A percentile compares a stretch with the other conserved stretches of the same genome.
Evolutionary conservation across 331 rosid genomes (phyloP).

Genomic region (Phaseolus coccineus): DNA sequence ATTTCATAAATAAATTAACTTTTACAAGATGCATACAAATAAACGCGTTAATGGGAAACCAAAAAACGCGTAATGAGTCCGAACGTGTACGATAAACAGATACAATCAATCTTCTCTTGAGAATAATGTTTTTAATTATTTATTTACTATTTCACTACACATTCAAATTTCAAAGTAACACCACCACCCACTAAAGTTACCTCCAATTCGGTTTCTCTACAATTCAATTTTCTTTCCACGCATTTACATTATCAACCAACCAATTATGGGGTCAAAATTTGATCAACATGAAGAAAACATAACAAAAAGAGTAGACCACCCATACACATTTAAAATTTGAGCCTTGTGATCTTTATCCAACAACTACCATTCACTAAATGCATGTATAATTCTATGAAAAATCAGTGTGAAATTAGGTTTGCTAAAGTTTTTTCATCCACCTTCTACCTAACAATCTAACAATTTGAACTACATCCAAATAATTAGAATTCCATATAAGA

Average conservation of each 20-base stretch:
- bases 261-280: background rate
- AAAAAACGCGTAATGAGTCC: background rate
- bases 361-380: background rate
- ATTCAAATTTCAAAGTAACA: slow-evolving; percentile 18
- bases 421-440: background rate
- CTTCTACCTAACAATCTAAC: background rate
- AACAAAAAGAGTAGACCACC: too few species aligned
- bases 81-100: background rate
- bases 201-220: background rate
- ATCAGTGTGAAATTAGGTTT: background rate
- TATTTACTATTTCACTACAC: background rate
- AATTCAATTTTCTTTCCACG: background rate
- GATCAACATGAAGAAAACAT: background rate
- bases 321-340: background rate
- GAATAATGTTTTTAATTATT: background rate
- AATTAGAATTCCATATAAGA: too few species aligned
- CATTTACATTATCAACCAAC: background rate
- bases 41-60: background rate
- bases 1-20: background rate
- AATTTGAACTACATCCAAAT: background rate
- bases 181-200: slow-evolving; percentile 9
- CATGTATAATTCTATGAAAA: background rate
- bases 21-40: background rate
- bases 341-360: background rate
- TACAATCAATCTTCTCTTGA: background rate